Evolutionary conservation across 208 protist species (phyloP).

Genomic region (Trypanosoma conorhini): DNA sequence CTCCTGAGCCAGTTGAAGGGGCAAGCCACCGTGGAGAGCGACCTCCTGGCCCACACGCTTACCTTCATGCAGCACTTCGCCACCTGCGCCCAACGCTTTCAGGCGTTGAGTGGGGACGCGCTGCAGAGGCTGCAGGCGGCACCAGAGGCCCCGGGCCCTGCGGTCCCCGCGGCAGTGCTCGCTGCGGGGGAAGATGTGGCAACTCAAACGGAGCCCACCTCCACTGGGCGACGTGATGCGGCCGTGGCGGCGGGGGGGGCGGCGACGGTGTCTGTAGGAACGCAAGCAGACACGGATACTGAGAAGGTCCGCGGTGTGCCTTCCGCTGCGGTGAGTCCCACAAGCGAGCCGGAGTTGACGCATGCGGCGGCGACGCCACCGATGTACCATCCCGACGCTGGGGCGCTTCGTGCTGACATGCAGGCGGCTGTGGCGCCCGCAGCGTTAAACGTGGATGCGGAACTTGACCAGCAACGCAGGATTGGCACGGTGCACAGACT

Average conservation of each 20-base stretch:
- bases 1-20: conserved; percentile 41
- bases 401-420: not conserved
- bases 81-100: conserved; percentile 19
- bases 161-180: not conserved
- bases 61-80: conserved; percentile 45
- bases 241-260: not conserved
- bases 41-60: conserved; percentile 39
- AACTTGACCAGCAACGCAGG: not conserved
- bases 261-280: not conserved
- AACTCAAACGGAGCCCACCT: conserved; percentile 1
- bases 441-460: not conserved
- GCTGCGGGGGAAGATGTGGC: not conserved
- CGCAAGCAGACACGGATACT: not conserved
- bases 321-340: not conserved
- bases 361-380: not conserved
- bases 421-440: not conserved
- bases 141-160: not conserved
- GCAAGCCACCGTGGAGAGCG: conserved; percentile 10
- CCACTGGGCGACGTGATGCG: not conserved
- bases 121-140: not conserved
- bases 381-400: not conserved
- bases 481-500: conserved; percentile 13
- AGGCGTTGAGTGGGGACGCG: conserved; percentile 2
- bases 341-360: not conserved
- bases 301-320: not conserved